phyloP scores from a whole-genome alignment of 257 asterid genomes.

The Coffea eugenioides region DNA sequence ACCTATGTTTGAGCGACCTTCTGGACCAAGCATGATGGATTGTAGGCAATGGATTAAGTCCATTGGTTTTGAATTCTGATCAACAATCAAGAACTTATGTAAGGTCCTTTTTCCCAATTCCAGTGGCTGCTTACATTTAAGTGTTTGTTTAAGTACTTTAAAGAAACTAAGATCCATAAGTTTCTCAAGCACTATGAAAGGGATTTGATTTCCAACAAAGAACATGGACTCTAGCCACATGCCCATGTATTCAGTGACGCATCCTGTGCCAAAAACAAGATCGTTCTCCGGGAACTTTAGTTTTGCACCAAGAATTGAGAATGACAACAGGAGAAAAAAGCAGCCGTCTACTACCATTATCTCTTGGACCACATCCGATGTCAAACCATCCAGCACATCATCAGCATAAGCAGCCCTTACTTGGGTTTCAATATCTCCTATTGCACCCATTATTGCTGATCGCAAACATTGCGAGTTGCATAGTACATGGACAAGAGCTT shows the following conservation, averaged over 20 bases:
- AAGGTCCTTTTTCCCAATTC: neutral
- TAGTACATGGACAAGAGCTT: neutral
- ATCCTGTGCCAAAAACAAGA: neutral
- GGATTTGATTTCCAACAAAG: too few relatives aligned
- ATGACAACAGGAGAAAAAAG: constrained; percentile 7
- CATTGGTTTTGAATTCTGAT: neutral
- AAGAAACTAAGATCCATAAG: too few relatives aligned
- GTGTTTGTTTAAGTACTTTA: too few relatives aligned
- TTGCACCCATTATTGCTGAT: neutral
- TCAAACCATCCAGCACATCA: neutral
- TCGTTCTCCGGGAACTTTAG: neutral
- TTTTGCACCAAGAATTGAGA: neutral
- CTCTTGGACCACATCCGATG: neutral
- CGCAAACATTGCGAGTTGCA: neutral
- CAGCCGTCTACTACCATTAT: constrained; percentile 14
- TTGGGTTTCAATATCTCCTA: neutral
- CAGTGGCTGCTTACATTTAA: too few relatives aligned
- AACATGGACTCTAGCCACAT: too few relatives aligned
- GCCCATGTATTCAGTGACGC: neutral
- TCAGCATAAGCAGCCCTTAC: constrained; percentile 11
- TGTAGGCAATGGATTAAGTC: neutral
- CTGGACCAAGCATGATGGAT: neutral
- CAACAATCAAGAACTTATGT: neutral
- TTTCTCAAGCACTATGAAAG: neutral
- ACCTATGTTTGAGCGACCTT: too few relatives aligned